Conservation (phyloP, 257 asterid species). For the Cruciata laevipes region DNA sequence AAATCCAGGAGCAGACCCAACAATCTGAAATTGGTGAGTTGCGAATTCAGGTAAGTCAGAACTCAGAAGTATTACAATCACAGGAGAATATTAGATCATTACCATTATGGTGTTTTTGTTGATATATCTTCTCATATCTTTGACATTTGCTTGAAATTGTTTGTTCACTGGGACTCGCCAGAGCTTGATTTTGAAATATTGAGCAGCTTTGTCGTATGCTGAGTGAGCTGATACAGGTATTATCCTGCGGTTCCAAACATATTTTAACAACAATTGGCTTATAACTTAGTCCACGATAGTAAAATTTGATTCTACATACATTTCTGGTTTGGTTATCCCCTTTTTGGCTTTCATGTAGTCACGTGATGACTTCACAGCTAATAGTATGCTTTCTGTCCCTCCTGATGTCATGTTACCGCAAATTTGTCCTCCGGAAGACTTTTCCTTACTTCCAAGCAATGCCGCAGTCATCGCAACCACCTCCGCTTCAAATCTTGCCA, state of each 20-base stretch:
- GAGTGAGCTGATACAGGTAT: slow-evolving; percentile 99
- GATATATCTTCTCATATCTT: slow-evolving; percentile 56
- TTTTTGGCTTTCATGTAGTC: slow-evolving; percentile 83
- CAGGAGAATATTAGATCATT: neutral
- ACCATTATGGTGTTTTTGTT: slow-evolving; percentile 88
- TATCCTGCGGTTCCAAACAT: slow-evolving; percentile 51
- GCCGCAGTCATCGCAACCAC: slow-evolving; percentile 95
- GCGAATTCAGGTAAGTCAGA: no score
- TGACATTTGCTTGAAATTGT: slow-evolving; percentile 78
- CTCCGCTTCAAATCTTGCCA: slow-evolving; percentile 86
- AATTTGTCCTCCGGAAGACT: slow-evolving; percentile 68
- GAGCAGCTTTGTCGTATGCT: slow-evolving; percentile 98
- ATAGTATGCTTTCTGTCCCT: slow-evolving; percentile 91
- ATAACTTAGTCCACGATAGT: neutral
- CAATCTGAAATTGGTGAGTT: slow-evolving; percentile 45
- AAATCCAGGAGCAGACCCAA: slow-evolving; percentile 99
- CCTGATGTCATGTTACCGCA: slow-evolving; percentile 99
- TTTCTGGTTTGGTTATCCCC: slow-evolving; percentile 86
- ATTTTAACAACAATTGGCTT: slow-evolving; percentile 20
- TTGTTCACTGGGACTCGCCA: slow-evolving; percentile 86
- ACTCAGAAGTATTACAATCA: no score
- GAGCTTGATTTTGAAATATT: slow-evolving; percentile 86
- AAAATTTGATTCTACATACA: slow-evolving; percentile 38
- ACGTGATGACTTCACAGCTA: slow-evolving; percentile 89
- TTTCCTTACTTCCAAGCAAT: slow-evolving; percentile 83